phyloP scores from a whole-genome alignment of 768 basidiomycete genomes.

The Zangia roseola region DNA sequence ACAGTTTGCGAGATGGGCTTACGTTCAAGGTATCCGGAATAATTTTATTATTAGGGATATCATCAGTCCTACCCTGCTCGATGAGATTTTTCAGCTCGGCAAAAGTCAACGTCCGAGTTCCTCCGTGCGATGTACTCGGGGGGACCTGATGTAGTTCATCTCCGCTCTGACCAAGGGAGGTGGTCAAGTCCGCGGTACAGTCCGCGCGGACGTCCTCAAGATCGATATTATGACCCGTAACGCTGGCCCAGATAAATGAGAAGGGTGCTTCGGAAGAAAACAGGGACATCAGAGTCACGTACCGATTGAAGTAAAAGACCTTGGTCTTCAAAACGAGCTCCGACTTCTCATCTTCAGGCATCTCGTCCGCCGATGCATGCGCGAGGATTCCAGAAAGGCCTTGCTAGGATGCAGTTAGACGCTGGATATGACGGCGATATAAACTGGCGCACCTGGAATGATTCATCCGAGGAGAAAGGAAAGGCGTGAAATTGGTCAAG shows the following conservation, averaged over 20 bases:
- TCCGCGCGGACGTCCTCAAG: conserved; percentile 27
- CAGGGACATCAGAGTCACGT: conserved; percentile 11
- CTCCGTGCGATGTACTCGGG: conserved; percentile 17
- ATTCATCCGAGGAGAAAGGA: conserved; percentile 55
- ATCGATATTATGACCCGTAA: conserved; percentile 26
- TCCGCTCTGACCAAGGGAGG: conserved; percentile 18
- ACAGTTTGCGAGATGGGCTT: conserved; percentile 21
- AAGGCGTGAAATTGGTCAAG: conserved; percentile 39
- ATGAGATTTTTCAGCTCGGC: conserved; percentile 69
- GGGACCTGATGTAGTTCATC: conserved; percentile 12
- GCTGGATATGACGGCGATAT: neutral
- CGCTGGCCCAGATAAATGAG: conserved; percentile 25
- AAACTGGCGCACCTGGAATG: conserved; percentile 53
- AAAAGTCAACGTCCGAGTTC: conserved; percentile 56
- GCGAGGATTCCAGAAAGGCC: conserved; percentile 59
- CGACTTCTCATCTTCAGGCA: conserved; percentile 39
- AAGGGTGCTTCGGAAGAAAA: conserved; percentile 32
- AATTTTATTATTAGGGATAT: conserved; percentile 76
- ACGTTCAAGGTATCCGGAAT: conserved; percentile 72
- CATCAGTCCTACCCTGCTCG: conserved; percentile 64
- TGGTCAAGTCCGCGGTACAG: conserved; percentile 10
- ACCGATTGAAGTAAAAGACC: conserved; percentile 76
- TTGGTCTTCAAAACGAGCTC: conserved; percentile 52
- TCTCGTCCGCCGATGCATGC: conserved; percentile 36
- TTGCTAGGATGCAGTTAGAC: conserved; percentile 43